phyloP scores from a whole-genome alignment of 2,329 filamentous ascomycete genomes.

The Colletotrichum ledebouriae region DNA sequence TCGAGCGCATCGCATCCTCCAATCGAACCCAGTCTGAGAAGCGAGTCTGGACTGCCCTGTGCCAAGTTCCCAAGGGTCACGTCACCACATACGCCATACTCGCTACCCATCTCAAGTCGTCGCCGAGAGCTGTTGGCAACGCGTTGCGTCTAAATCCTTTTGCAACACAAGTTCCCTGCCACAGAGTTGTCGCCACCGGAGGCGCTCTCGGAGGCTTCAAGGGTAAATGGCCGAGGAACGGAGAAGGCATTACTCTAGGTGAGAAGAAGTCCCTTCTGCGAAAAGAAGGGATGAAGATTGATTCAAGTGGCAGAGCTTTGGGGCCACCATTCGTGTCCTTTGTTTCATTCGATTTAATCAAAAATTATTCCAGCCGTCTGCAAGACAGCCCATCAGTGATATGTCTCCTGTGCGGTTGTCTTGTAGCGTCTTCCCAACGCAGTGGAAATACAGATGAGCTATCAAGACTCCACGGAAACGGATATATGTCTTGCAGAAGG shows the following conservation, averaged over 20 bases:
- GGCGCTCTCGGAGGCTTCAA: constrained; percentile 87
- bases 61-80: constrained; percentile 80
- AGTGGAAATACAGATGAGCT: no score
- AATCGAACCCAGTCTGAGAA: constrained; percentile 69
- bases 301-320: constrained; percentile 70
- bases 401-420: no score
- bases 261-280: constrained; percentile 74
- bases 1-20: constrained; percentile 60
- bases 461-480: no score
- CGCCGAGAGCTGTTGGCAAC: constrained; percentile 82
- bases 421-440: no score
- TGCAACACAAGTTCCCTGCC: constrained; percentile 84
- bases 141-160: constrained; percentile 85
- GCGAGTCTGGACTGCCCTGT: constrained; percentile 77
- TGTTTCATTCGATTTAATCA: constrained; percentile 40
- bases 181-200: constrained; percentile 81
- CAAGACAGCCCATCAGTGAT: no score
- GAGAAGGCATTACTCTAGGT: constrained; percentile 71
- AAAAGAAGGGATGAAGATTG: constrained; percentile 75
- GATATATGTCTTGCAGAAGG: no score
- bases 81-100: constrained; percentile 85
- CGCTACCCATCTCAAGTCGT: constrained; percentile 75
- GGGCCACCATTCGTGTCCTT: constrained; percentile 67
- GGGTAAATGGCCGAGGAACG: constrained; percentile 89
- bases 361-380: background rate